These are phyloP conservation scores for Brassica nigra DNA, from an alignment of 345 rosid species.

Conservation along the genomic window DNA sequence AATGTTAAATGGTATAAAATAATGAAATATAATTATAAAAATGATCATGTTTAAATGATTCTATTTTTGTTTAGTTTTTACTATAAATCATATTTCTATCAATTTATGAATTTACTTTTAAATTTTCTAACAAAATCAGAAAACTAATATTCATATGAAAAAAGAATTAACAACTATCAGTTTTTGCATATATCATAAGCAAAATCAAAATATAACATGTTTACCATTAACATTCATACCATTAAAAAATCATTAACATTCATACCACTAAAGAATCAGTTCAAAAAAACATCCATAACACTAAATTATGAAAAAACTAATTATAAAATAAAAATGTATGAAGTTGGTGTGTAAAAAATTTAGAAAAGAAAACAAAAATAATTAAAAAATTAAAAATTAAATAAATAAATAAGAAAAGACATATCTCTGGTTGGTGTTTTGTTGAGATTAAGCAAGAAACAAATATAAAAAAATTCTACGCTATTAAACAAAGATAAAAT, in stretches of 20 bases:
- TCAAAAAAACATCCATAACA: not conserved
- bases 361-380: not conserved
- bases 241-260: not conserved
- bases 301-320: not conserved
- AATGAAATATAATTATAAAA: too few species aligned
- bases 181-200: not conserved
- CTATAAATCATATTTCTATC: not conserved
- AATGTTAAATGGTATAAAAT: too few species aligned
- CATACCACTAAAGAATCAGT: not conserved
- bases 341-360: not conserved
- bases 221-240: not conserved
- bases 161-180: not conserved
- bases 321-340: not conserved
- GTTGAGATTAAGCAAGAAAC: too few species aligned
- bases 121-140: not conserved
- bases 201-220: not conserved
- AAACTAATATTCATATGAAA: not conserved
- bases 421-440: too few species aligned
- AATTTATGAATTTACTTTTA: not conserved
- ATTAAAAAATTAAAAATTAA: too few species aligned
- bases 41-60: too few species aligned
- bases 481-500: too few species aligned
- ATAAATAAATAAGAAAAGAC: too few species aligned
- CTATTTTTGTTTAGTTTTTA: too few species aligned
- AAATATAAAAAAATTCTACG: too few species aligned